Evolutionary conservation across 2,329 filamentous ascomycete genomes (phyloP).

Genomic region (Fusarium longipes): DNA sequence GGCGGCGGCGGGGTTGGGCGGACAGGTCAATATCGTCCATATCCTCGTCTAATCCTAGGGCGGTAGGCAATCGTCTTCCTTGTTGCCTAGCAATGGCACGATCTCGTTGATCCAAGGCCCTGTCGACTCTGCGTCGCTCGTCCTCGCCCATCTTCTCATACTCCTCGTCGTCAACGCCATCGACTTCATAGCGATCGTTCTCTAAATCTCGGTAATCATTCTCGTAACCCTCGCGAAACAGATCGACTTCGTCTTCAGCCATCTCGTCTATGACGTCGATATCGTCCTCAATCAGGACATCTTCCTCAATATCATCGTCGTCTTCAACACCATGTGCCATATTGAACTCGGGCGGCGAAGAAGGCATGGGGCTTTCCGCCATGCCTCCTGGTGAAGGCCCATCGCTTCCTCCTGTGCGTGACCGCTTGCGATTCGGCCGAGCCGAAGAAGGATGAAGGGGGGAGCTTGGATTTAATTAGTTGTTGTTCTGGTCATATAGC

Average conservation of each 20-base stretch:
- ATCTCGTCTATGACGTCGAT: constrained; percentile 83
- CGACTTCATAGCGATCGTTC: constrained; percentile 75
- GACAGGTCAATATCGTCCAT: constrained; percentile 87
- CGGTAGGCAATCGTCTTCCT: constrained; percentile 66
- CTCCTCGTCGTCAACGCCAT: constrained; percentile 82
- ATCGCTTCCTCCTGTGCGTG: constrained; percentile 64
- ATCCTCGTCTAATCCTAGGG: constrained; percentile 84
- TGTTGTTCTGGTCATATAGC: background rate
- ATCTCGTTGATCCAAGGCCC: constrained; percentile 78
- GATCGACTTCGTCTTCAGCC: constrained; percentile 83
- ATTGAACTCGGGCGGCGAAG: constrained; percentile 69
- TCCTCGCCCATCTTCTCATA: constrained; percentile 76
- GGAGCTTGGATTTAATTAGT: constrained; percentile 67
- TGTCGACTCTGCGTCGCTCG: constrained; percentile 76
- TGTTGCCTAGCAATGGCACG: constrained; percentile 45
- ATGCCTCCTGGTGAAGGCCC: constrained; percentile 61
- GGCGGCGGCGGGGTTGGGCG: constrained; percentile 83
- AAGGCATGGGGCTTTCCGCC: constrained; percentile 73
- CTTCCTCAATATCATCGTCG: constrained; percentile 77
- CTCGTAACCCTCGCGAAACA: constrained; percentile 79
- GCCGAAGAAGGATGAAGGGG: constrained; percentile 83
- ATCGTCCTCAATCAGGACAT: constrained; percentile 77
- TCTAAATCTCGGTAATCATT: constrained; percentile 76
- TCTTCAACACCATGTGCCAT: constrained; percentile 76
- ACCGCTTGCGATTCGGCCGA: constrained; percentile 65